Evolutionary conservation across 176 grass and related monocot species (phyloP).

Genomic region (Triticum turgidum): DNA sequence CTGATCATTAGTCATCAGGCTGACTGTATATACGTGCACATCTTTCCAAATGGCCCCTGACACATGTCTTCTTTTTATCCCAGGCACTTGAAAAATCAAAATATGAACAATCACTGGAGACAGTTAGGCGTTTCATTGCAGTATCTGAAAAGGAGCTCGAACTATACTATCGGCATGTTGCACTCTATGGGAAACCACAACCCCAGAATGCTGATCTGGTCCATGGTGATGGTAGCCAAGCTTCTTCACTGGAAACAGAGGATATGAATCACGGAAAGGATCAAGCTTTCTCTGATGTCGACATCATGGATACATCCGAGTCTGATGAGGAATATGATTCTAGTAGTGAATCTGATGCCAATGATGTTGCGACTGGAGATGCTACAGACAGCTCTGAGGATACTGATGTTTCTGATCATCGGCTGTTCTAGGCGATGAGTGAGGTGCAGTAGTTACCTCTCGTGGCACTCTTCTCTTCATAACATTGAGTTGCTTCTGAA

Average conservation of each 20-base stretch:
- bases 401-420: slow-evolving; percentile 14
- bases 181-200: slow-evolving; percentile 76
- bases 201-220: slow-evolving; percentile 44
- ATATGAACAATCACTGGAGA: slow-evolving; percentile 86
- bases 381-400: slow-evolving; percentile 26
- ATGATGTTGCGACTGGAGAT: slow-evolving; percentile 18
- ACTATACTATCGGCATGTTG: slow-evolving; percentile 78
- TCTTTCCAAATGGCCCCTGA: slow-evolving; percentile 16
- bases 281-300: slow-evolving; percentile 33
- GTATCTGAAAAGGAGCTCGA: slow-evolving; percentile 82
- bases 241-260: slow-evolving; percentile 12
- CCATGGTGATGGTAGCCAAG: slow-evolving; percentile 42
- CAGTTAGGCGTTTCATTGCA: slow-evolving; percentile 70
- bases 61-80: slow-evolving; percentile 11
- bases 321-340: slow-evolving; percentile 32
- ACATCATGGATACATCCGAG: slow-evolving; percentile 4
- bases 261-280: slow-evolving; percentile 8
- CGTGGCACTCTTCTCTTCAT: background rate
- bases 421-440: background rate
- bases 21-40: background rate
- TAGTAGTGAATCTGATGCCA: slow-evolving; percentile 36
- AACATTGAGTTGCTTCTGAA: background rate
- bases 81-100: slow-evolving; percentile 99
- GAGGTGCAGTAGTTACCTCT: background rate
- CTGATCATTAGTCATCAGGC: background rate